Conservation (phyloP, 2,329 filamentous ascomycete species). For the Neofusicoccum cordaticola region DNA sequence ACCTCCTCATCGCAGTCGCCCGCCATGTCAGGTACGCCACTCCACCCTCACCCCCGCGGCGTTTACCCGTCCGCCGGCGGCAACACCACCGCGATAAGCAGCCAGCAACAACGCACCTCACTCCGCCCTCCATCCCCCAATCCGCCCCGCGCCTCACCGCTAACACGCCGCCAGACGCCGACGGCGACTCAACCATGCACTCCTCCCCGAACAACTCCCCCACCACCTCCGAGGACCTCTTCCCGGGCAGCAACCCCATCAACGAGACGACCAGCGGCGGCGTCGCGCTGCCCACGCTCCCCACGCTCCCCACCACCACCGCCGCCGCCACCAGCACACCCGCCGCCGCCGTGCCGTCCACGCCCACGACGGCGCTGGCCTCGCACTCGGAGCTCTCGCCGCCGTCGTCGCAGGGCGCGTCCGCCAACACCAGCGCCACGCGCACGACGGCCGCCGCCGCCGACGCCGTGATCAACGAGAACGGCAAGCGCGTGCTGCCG, state of each 20-base stretch:
- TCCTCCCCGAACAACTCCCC: constrained; percentile 42
- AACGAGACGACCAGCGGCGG: constrained; percentile 28
- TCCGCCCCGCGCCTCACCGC: not conserved
- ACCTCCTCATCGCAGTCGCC: constrained; percentile 1
- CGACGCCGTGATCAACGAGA: constrained; percentile 29
- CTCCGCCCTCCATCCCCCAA: too few species aligned
- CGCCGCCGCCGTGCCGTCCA: constrained; percentile 21
- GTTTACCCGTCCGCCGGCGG: not conserved
- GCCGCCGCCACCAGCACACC: constrained; percentile 20
- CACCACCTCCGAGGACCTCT: constrained; percentile 33
- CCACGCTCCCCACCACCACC: constrained; percentile 31
- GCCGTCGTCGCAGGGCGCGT: constrained; percentile 49
- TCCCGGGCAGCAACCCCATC: constrained; percentile 30
- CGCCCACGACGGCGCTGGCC: constrained; percentile 22
- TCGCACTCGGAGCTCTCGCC: constrained; percentile 51
- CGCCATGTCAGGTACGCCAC: constrained; percentile 13
- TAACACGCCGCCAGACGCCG: constrained; percentile 37
- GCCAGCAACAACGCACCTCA: not conserved
- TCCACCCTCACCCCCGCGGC: not conserved
- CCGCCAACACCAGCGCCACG: constrained; percentile 4
- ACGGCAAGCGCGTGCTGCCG: constrained; percentile 35
- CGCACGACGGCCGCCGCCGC: not conserved
- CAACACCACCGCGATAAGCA: not conserved
- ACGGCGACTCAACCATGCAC: constrained; percentile 58
- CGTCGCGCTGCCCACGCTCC: constrained; percentile 39